A percentile compares a stretch with the other conserved stretches of the same genome.
Evolutionary conservation across 805 yeast species (phyloP).

Genomic region (Barnettozyma californica): DNA sequence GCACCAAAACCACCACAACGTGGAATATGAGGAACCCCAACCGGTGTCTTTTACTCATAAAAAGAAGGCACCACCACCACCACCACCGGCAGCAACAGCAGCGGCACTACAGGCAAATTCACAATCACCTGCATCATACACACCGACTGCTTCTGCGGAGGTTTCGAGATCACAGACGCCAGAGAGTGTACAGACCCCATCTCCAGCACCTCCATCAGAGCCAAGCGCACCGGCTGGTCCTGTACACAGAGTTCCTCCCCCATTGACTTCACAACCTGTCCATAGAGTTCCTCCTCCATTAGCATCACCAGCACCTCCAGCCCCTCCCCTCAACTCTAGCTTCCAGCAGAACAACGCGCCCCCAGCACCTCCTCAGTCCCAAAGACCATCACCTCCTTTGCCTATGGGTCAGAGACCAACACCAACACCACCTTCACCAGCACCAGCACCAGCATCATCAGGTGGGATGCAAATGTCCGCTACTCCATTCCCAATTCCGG

Average conservation of each 20-base stretch:
- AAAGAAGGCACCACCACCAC: conserved; percentile 41
- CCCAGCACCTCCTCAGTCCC: conserved; percentile 22
- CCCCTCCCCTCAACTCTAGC: conserved; percentile 11
- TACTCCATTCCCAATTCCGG: conserved; percentile 7
- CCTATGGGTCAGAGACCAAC: conserved; percentile 11
- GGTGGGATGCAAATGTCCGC: background rate
- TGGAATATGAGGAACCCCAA: background rate
- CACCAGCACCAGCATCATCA: conserved; percentile 8
- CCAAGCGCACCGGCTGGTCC: conserved; percentile 10
- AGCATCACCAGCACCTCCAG: conserved; percentile 19
- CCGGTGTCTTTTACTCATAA: conserved; percentile 26
- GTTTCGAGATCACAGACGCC: background rate
- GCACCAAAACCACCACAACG: conserved; percentile 2
- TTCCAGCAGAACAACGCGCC: conserved; percentile 8
- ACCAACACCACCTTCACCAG: conserved; percentile 9
- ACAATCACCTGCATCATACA: background rate
- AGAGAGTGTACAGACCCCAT: background rate
- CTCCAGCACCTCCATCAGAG: conserved; percentile 13
- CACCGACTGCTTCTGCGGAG: background rate
- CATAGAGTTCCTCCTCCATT: conserved; percentile 24
- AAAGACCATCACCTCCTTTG: conserved; percentile 23
- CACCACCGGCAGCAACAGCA: conserved; percentile 37
- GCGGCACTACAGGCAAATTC: too few relatives aligned
- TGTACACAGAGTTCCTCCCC: conserved; percentile 25
- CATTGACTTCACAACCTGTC: conserved; percentile 15